Evolutionary conservation across 2,329 filamentous ascomycete genomes (phyloP).

Genomic region (Colletotrichum sp.): DNA sequence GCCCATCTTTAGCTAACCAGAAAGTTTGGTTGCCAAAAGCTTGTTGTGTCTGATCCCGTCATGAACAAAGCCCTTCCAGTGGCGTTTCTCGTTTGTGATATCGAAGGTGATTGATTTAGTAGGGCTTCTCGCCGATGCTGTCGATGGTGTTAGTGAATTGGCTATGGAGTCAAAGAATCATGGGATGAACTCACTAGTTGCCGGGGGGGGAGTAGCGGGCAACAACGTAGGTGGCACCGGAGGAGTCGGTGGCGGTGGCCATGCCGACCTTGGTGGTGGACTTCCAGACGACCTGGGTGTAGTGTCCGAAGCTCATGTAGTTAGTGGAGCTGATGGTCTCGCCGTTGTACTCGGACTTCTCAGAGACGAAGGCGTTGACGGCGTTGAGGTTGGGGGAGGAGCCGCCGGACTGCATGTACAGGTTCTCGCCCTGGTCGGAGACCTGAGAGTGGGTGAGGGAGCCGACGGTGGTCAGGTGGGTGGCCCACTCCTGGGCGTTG

Average conservation of each 20-base stretch:
- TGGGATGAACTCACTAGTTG: constrained; percentile 26
- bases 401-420: constrained; percentile 19
- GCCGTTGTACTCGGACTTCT: constrained; percentile 18
- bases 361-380: constrained; percentile 12
- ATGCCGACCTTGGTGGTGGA: constrained; percentile 34
- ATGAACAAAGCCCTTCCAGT: constrained; percentile 1
- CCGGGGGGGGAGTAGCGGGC: constrained; percentile 36
- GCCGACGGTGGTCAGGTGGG: constrained; percentile 12
- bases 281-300: constrained; percentile 36
- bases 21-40: background rate
- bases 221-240: constrained; percentile 34
- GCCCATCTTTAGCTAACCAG: background rate
- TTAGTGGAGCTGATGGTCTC: constrained; percentile 15
- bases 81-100: background rate
- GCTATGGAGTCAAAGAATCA: background rate
- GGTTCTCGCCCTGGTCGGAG: constrained; percentile 18
- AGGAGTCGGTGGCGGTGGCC: constrained; percentile 27
- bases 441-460: constrained; percentile 17
- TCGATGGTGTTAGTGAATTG: background rate
- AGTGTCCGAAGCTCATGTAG: constrained; percentile 28
- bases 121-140: constrained; percentile 30
- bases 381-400: constrained; percentile 10
- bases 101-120: constrained; percentile 19
- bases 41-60: background rate
- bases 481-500: constrained; percentile 25